These are phyloP conservation scores for Arabis alpina DNA, from an alignment of 345 rosid species.

Conservation along the genomic window DNA sequence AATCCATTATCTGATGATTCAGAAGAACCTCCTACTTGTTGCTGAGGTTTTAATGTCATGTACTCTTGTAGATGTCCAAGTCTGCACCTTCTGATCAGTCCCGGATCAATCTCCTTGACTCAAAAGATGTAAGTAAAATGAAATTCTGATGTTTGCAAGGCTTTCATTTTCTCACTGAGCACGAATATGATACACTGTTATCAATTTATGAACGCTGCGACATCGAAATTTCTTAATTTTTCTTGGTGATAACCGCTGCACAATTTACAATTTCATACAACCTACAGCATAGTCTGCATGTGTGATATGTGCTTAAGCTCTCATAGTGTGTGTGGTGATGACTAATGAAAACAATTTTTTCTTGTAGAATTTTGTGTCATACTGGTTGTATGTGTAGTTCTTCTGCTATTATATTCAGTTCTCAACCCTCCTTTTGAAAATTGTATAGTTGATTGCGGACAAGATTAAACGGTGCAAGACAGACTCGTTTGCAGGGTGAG, in stretches of 20 bases:
- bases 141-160: slow-evolving; percentile 9
- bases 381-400: slow-evolving; percentile 6
- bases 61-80: slow-evolving; percentile 84
- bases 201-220: neutral
- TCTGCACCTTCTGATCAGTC: slow-evolving; percentile 95
- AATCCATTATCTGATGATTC: neutral
- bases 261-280: neutral
- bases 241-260: neutral
- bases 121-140: slow-evolving; percentile 76
- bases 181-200: neutral
- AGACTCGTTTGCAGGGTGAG: slow-evolving; percentile 73
- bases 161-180: slow-evolving; percentile 10
- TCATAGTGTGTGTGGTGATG: neutral
- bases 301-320: slow-evolving; percentile 5
- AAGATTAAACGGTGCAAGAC: slow-evolving; percentile 96
- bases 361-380: slow-evolving; percentile 14
- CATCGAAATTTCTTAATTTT: neutral
- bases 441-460: slow-evolving; percentile 69
- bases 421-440: slow-evolving; percentile 7
- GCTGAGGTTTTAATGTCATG: slow-evolving; percentile 16
- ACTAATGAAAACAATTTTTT: neutral
- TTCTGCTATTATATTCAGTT: slow-evolving; percentile 21
- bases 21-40: neutral
- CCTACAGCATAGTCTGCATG: neutral
- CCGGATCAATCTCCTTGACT: slow-evolving; percentile 91